Base-by-base conservation (phyloP, 192 early-diverging fungal species). In the Entomortierella lignicola region DNA sequence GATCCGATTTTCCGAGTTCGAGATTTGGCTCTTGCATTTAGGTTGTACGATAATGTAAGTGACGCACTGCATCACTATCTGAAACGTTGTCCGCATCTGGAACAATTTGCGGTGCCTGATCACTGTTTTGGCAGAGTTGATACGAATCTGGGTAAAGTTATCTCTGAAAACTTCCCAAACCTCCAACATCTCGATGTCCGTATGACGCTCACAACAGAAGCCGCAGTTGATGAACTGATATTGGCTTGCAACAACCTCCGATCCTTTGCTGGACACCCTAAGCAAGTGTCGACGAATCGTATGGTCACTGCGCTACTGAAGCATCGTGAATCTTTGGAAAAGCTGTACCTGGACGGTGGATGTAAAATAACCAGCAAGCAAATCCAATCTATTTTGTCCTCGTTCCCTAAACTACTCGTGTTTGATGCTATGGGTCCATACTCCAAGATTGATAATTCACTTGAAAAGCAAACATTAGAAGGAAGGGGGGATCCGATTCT, bases 211-310 rank as follows among this genome's bases (percentile, higher is more conserved):
- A 5, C 29, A 23, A 10, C 18, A 1, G 50, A 17, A 1, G 23
- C 0, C 17, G 4, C n/a, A 17, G 34, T 64, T 2, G 30, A 11
- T 13, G 0, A 15, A 25, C 12, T 64, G 51, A 13, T 64, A 5
- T 3, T 1, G 2, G n/a, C 51, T 18, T 64, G 62, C 29, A n/a
- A 52, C 11, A 64, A 64, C 31, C 62, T 64, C n/a, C 31, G 30
- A 8, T 56, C 55, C 3, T 56, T 18, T 17, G 44, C 17, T 11
- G 4, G 7, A 15, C 2, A 15, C 15, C 12, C 12, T 20, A 15
- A 5, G 15, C 12, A 20, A 12, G 20, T 12, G 15, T 15, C 17
- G 44, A 20, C 12, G 20, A 47, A 12, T 8, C 15, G 34, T 29
- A 20, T 56, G 12, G 12, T 32, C 10, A 20, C 27, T 10, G 21